Evolutionary conservation across 306 rosid genomes (phyloP).

Genomic region (Trifolium dubium): DNA sequence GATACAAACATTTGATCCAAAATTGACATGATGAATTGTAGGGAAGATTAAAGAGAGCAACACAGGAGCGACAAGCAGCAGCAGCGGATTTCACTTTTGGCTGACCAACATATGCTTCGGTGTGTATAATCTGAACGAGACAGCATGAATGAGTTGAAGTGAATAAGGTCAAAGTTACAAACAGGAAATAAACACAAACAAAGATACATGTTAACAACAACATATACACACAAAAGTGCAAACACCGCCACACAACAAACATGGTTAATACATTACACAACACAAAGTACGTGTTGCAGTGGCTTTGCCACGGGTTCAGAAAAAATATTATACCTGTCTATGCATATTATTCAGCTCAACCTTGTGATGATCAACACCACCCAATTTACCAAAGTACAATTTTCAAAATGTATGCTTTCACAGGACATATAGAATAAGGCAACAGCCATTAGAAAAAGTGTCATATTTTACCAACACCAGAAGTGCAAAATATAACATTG

Average conservation of each 20-base stretch:
- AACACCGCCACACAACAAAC: not conserved
- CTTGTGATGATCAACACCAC: conserved; percentile 84
- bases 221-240: no score
- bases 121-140: conserved; percentile 78
- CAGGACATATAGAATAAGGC: not conserved
- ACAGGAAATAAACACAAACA: conserved; percentile 10
- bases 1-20: conserved; percentile 11
- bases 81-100: conserved; percentile 94
- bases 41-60: conserved; percentile 20
- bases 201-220: not conserved
- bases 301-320: not conserved
- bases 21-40: not conserved
- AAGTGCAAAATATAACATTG: conserved; percentile 83
- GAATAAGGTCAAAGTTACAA: conserved; percentile 10
- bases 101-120: conserved; percentile 85
- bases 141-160: conserved; percentile 1
- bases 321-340: conserved; percentile 68
- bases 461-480: conserved; percentile 74
- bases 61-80: conserved; percentile 77
- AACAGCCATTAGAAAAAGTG: not conserved
- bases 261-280: not conserved
- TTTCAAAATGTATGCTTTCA: conserved; percentile 39
- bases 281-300: not conserved
- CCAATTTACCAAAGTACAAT: conserved; percentile 66
- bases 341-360: conserved; percentile 98